A percentile compares a stretch with the other conserved stretches of the same genome.
Evolutionary conservation across 1,284 basidiomycete species (phyloP).

Genomic region (Butyriboletus regius): DNA sequence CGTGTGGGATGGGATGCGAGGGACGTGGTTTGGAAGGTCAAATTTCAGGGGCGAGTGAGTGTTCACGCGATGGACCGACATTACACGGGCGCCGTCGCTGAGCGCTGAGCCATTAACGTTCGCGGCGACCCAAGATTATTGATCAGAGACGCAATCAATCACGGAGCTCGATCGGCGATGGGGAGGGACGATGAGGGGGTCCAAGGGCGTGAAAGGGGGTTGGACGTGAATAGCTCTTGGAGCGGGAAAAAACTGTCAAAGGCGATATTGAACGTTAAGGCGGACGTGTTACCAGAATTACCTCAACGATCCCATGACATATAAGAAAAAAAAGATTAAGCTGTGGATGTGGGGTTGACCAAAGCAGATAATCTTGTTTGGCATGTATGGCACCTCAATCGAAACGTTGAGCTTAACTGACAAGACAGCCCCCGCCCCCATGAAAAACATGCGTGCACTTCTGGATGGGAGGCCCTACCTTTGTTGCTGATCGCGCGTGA

Average conservation of each 20-base stretch:
- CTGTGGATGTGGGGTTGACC: conserved; percentile 2
- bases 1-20: conserved; percentile 8
- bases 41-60: background rate
- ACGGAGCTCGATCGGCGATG: background rate
- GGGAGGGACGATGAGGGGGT: background rate
- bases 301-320: conserved; percentile 11
- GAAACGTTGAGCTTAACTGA: conserved; percentile 13
- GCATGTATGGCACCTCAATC: background rate
- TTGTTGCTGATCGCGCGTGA: background rate
- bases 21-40: background rate
- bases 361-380: conserved; percentile 1
- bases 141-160: background rate
- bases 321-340: conserved; percentile 3
- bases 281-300: conserved; percentile 14
- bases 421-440: background rate
- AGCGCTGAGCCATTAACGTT: background rate
- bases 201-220: conserved; percentile 2
- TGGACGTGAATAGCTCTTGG: conserved; percentile 4
- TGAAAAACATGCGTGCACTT: background rate
- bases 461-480: background rate
- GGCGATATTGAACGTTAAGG: conserved; percentile 2
- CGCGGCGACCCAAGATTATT: background rate
- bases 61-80: background rate
- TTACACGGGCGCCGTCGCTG: background rate
- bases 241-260: conserved; percentile 12